Percentiles rank a stretch among this genome's conserved stretches.
Conservation (phyloP, 2,329 filamentous ascomycete genomes). For the Lachnellula cervina region DNA sequence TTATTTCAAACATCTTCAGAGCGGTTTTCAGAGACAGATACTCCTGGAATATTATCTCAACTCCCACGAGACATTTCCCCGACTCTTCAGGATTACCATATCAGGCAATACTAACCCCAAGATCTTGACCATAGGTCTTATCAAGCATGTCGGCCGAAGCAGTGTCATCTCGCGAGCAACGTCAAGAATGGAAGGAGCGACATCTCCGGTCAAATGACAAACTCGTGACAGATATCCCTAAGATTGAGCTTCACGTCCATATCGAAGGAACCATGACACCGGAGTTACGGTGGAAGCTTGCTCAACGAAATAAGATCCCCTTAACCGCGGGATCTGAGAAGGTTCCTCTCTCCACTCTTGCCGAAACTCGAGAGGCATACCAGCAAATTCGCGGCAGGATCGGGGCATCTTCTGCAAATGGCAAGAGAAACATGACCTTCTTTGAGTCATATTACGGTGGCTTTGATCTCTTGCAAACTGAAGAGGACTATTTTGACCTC, state of each 20-base stretch:
- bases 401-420: constrained; percentile 10
- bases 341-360: constrained; percentile 11
- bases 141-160: constrained; percentile 3
- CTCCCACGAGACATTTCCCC: background rate
- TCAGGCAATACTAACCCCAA: background rate
- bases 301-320: constrained; percentile 53
- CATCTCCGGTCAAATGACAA: constrained; percentile 25
- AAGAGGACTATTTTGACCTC: constrained; percentile 65
- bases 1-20: too few relatives aligned
- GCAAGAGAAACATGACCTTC: constrained; percentile 40
- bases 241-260: constrained; percentile 77
- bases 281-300: constrained; percentile 62
- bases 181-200: constrained; percentile 8
- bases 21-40: too few relatives aligned
- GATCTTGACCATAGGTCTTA: background rate
- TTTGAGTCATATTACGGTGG: constrained; percentile 72
- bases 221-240: constrained; percentile 61
- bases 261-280: constrained; percentile 70
- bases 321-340: constrained; percentile 9
- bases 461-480: constrained; percentile 60
- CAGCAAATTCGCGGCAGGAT: constrained; percentile 15
- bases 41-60: too few relatives aligned
- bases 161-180: constrained; percentile 9
- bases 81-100: background rate
- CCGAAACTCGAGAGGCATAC: constrained; percentile 13